Percentiles rank a stretch among this genome's conserved stretches.
Conservation (phyloP, 192 early-diverging fungal genomes). For the Gryganskiella cystojenkinii region DNA sequence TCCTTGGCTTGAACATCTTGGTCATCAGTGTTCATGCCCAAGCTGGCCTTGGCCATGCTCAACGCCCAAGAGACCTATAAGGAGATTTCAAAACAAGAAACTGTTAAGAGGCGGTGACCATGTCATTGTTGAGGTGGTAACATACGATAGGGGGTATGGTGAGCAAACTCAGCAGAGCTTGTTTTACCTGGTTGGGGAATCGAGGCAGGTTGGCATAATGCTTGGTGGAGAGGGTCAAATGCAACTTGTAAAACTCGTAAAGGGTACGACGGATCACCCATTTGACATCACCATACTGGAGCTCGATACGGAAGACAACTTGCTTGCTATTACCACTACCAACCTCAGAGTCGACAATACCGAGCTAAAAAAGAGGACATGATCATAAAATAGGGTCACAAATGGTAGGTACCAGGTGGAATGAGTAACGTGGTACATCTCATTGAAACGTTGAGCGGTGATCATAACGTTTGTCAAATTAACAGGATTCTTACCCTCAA, state of each 20-base stretch:
- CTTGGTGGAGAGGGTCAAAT: constrained; percentile 69
- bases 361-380: constrained; percentile 42
- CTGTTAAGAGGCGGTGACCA: not conserved
- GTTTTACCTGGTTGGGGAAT: constrained; percentile 47
- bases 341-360: constrained; percentile 60
- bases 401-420: not conserved
- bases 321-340: constrained; percentile 51
- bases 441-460: not conserved
- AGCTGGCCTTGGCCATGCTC: constrained; percentile 19
- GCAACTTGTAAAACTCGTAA: constrained; percentile 74
- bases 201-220: constrained; percentile 40
- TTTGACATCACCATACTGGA: constrained; percentile 82
- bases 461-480: not conserved
- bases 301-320: constrained; percentile 74
- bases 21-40: constrained; percentile 23
- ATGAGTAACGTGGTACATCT: not conserved
- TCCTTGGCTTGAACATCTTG: constrained; percentile 44
- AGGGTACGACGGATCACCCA: constrained; percentile 77
- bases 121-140: not conserved
- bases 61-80: constrained; percentile 31
- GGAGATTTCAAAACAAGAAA: not conserved
- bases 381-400: not conserved
- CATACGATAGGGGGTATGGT: not conserved
- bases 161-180: not conserved
- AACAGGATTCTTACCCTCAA: constrained; percentile 14